phyloP scores from a whole-genome alignment of 2,329 filamentous ascomycete species.

The Fusarium drepaniforme region DNA sequence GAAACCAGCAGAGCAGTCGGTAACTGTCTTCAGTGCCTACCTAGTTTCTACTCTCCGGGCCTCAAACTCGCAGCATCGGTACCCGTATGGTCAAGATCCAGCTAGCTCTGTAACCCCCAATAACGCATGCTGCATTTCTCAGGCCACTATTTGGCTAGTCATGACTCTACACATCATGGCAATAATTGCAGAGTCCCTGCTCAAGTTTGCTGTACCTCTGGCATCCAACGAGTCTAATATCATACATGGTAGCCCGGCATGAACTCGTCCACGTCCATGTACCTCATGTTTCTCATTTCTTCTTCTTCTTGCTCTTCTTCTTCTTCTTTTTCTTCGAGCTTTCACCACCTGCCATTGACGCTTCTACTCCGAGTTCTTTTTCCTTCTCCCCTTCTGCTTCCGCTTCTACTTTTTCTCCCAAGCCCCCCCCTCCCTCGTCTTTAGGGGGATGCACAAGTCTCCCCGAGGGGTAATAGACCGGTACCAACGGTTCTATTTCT shows the following conservation, averaged over 20 bases:
- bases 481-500: neutral
- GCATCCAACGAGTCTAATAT: neutral
- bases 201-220: neutral
- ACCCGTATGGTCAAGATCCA: neutral
- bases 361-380: neutral
- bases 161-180: neutral
- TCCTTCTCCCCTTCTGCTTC: neutral
- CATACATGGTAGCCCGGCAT: neutral
- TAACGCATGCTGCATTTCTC: neutral
- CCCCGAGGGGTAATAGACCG: neutral
- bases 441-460: neutral
- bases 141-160: neutral
- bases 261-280: neutral
- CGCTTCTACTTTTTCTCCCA: neutral
- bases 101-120: neutral
- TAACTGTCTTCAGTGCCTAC: neutral
- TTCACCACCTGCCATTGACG: neutral
- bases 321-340: slow-evolving; percentile 31
- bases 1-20: neutral
- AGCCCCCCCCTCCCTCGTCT: neutral
- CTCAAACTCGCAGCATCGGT: neutral
- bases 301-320: slow-evolving; percentile 29
- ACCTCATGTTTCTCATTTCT: neutral
- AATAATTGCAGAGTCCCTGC: neutral
- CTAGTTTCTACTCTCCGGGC: neutral